Conservation (phyloP, 169 alveolate genomes). For the Neospora caninum region DNA sequence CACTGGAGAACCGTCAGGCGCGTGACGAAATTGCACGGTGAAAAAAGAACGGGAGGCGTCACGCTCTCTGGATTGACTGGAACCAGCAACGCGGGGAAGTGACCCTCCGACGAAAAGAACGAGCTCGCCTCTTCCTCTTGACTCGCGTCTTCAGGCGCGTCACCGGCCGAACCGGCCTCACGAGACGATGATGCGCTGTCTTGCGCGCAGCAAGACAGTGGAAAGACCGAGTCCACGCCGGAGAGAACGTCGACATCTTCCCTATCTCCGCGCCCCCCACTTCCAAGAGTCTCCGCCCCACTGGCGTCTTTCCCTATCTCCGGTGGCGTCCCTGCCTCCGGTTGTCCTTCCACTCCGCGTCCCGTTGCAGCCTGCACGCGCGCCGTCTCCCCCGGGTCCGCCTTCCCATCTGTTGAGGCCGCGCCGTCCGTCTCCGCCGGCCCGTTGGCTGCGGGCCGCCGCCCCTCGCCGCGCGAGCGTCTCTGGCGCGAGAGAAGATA, state of each 20-base stretch:
- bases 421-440: neutral
- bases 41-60: constrained; percentile 28
- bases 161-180: neutral
- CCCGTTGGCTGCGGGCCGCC: neutral
- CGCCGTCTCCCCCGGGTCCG: neutral
- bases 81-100: constrained; percentile 40
- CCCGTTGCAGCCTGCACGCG: too few species aligned
- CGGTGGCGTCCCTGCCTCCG: constrained; percentile 42
- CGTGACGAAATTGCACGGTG: constrained; percentile 63
- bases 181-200: too few species aligned
- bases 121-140: constrained; percentile 35
- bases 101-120: constrained; percentile 30
- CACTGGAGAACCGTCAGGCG: constrained; percentile 48
- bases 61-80: constrained; percentile 30
- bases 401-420: neutral
- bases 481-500: neutral
- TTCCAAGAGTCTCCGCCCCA: too few species aligned
- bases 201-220: too few species aligned
- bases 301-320: too few species aligned
- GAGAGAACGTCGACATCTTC: too few species aligned
- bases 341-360: too few species aligned
- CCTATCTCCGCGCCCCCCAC: constrained; percentile 4
- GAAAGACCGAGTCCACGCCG: too few species aligned
- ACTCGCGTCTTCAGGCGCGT: neutral
- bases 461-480: neutral